Conservation (phyloP, 2,329 filamentous ascomycete genomes). For the Thelonectria olida region DNA sequence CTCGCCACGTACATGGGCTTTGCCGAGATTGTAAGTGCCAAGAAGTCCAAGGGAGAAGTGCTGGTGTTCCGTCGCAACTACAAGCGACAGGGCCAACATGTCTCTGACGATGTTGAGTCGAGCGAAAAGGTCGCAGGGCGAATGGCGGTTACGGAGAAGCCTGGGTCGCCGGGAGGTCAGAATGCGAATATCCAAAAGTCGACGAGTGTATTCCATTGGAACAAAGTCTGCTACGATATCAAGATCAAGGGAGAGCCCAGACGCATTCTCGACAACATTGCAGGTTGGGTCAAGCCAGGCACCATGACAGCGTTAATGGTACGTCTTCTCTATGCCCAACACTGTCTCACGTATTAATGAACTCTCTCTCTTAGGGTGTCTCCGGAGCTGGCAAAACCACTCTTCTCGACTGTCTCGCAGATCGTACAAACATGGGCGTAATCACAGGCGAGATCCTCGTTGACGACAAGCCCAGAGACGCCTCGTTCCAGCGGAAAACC, state of each 20-base stretch:
- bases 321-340: accelerated
- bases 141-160: conserved; percentile 19
- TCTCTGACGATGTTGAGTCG: conserved; percentile 22
- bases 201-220: conserved; percentile 83
- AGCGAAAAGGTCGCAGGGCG: conserved; percentile 18
- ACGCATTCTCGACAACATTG: conserved; percentile 73
- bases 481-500: conserved; percentile 86
- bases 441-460: conserved; percentile 80
- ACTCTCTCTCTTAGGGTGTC: conserved; percentile 52
- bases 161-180: conserved; percentile 13
- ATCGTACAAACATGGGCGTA: conserved; percentile 84
- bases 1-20: conserved; percentile 58
- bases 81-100: neutral
- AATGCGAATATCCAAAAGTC: conserved; percentile 54
- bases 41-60: conserved; percentile 69
- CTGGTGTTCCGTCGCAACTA: conserved; percentile 63
- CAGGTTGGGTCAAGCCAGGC: conserved; percentile 81
- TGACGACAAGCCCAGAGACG: conserved; percentile 70
- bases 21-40: conserved; percentile 56
- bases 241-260: conserved; percentile 70
- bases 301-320: conserved; percentile 86
- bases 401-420: conserved; percentile 82
- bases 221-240: conserved; percentile 76
- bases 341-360: neutral
- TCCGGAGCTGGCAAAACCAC: conserved; percentile 91